A percentile compares a stretch with the other conserved stretches of the same genome.
Conservation (phyloP, 768 basidiomycete species). For the Hygrocybe punicea region DNA sequence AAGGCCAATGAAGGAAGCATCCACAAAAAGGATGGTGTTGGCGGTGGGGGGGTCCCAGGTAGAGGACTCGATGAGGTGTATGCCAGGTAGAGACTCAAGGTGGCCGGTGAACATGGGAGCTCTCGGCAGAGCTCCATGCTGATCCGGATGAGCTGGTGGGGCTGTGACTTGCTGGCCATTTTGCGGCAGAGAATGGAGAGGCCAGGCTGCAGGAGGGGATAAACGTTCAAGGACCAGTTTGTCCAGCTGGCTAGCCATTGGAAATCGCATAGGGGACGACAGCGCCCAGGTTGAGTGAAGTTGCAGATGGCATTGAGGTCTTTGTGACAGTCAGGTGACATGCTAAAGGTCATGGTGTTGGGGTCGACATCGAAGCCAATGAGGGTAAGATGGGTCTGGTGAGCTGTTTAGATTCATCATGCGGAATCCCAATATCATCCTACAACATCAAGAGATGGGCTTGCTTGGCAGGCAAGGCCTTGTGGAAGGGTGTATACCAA, state of each 20-base stretch:
- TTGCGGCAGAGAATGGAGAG: conserved; percentile 31
- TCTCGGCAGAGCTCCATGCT: conserved; percentile 24
- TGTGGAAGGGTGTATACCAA: conserved; percentile 24
- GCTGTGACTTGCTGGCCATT: conserved; percentile 21
- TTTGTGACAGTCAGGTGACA: conserved; percentile 1
- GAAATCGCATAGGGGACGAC: conserved; percentile 22
- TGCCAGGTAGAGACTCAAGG: conserved; percentile 13
- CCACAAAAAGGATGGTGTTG: conserved; percentile 16
- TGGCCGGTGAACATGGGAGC: conserved; percentile 27
- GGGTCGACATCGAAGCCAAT: conserved; percentile 41
- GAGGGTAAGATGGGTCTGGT: conserved; percentile 31
- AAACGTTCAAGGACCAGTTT: conserved; percentile 30
- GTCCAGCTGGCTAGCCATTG: conserved; percentile 34
- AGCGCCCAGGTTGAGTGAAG: conserved; percentile 2
- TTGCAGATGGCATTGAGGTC: conserved; percentile 6
- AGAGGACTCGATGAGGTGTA: conserved; percentile 19
- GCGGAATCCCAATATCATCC: conserved; percentile 40
- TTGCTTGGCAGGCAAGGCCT: conserved; percentile 31
- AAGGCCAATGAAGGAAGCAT: conserved; percentile 20
- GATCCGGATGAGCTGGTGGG: conserved; percentile 18
- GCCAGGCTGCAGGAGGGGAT: conserved; percentile 24
- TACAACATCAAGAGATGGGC: conserved; percentile 34
- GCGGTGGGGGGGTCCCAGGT: conserved; percentile 16
- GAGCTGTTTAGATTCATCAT: conserved; percentile 40
- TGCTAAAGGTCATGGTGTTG: conserved; percentile 27